Evolutionary conservation across 2,329 filamentous ascomycete species (phyloP), one percentile per base, ranked within the genome.

Genomic region (Xylariaceae sp.): DNA sequence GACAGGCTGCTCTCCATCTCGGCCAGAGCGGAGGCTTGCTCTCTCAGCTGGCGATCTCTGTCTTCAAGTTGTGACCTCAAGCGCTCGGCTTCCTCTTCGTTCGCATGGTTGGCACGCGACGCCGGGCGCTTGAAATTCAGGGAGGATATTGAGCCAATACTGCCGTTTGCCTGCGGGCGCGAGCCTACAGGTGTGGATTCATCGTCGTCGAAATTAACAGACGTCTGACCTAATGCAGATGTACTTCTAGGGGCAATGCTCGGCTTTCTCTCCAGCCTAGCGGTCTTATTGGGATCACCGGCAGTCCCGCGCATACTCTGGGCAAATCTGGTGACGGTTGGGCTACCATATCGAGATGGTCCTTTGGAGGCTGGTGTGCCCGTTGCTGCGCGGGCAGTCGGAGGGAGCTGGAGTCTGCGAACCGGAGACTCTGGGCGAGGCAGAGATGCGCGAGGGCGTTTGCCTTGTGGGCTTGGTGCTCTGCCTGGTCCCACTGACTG

Each of bases 381-480:
- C 27, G 80, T 64, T 5, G 75, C 73, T 2, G 75, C 70, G 23
- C 76, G 67, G 6, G 69, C 65, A 28, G 57, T 75, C 17, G 73
- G 77, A 8, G 70, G 80, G 57, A 78, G 73, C 36, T 79, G 78
- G 29, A 77, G 61, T 48, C 75, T 81, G 45, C 83, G 78, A 22
- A 84, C 68, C 3, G 90, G 92, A 2, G 90, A 95, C 44, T 94
- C 89, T 5, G 92, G 84, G 19, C 89, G 82, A 33, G 84, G 77
- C n/a, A 94, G 67, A 2, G 89, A 94, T 7, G 80, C 78, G 37
- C 88, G 77, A 28, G 77, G 63, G 46, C 75, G 78, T 56, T 84
- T 89, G 48, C 80, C 75, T 30, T 75, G 66, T 3, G 88, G 85
- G 51, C 83, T 90, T 16, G 78, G 57, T 18, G 80, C 77, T 52